phyloP scores from a whole-genome alignment of 2,329 filamentous ascomycete species.

The Pseudodiploospora longispora region DNA sequence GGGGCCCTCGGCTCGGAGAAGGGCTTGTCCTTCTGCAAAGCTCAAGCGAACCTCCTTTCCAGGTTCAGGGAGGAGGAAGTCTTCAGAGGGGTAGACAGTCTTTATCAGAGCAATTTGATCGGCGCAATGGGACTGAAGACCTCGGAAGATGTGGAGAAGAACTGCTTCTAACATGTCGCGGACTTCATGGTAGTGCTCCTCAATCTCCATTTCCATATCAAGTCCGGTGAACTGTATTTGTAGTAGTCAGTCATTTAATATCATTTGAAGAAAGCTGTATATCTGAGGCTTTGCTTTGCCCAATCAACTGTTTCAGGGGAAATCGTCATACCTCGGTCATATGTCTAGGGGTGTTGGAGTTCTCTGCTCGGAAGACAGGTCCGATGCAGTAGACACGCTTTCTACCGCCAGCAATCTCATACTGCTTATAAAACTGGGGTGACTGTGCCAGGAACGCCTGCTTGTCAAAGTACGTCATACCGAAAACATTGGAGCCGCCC shows the following conservation, averaged over 20 bases:
- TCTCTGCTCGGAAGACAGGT: conserved; percentile 78
- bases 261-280: too few relatives aligned
- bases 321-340: conserved; percentile 57
- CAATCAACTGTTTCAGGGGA: neutral
- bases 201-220: conserved; percentile 85
- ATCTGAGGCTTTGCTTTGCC: too few relatives aligned
- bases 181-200: conserved; percentile 70
- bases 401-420: conserved; percentile 71
- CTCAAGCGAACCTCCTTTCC: conserved; percentile 70
- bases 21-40: conserved; percentile 69
- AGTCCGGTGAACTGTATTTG: conserved; percentile 63
- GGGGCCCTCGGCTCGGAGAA: conserved; percentile 67
- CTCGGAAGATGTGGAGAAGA: conserved; percentile 71
- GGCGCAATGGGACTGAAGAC: conserved; percentile 48
- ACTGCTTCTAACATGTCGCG: conserved; percentile 63
- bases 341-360: conserved; percentile 76
- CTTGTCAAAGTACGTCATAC: conserved; percentile 80
- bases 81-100: conserved; percentile 66
- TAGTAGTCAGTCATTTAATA: neutral
- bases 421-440: conserved; percentile 83
- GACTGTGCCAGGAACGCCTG: conserved; percentile 73
- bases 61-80: conserved; percentile 65
- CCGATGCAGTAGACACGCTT: conserved; percentile 73
- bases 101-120: conserved; percentile 67
- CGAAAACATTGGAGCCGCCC: conserved; percentile 87